phyloP scores from a whole-genome alignment of 2,329 filamentous ascomycete species.

The Ilyonectria mors-panacis region DNA sequence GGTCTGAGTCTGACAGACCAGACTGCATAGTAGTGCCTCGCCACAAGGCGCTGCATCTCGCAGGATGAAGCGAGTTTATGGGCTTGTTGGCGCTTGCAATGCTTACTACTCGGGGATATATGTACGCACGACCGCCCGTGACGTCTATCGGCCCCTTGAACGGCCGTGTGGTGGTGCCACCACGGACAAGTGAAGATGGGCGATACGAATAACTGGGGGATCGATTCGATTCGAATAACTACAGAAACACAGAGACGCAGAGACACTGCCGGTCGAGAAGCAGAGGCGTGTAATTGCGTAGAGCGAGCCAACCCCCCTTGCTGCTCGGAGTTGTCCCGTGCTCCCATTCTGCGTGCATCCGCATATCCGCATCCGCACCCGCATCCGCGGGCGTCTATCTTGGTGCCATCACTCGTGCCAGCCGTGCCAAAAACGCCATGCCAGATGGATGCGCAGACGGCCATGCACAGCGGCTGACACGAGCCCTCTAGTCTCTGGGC shows the following conservation, averaged over 20 bases:
- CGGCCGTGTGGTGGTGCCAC: not conserved
- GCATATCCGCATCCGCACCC: slow-evolving; percentile 31
- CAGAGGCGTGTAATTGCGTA: not conserved
- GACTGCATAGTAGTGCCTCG: not conserved
- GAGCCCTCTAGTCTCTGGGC: not conserved
- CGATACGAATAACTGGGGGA: not conserved
- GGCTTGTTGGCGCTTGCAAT: not conserved
- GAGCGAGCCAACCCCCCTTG: slow-evolving; percentile 3
- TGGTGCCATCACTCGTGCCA: slow-evolving; percentile 31
- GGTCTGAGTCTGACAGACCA: not conserved
- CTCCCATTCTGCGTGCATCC: slow-evolving; percentile 23
- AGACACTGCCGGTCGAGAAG: slow-evolving; percentile 6
- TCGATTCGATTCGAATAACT: not conserved
- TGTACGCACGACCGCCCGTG: not conserved
- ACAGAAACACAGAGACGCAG: not conserved
- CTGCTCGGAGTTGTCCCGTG: slow-evolving; percentile 19
- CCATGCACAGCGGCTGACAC: slow-evolving; percentile 36
- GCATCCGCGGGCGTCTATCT: slow-evolving; percentile 36
- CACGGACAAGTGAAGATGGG: not conserved
- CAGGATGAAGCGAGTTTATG: not conserved
- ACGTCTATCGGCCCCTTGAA: not conserved
- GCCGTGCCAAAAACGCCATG: slow-evolving; percentile 30
- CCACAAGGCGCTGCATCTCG: not conserved
- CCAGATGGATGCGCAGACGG: slow-evolving; percentile 3
- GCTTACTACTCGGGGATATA: not conserved